phyloP scores from a whole-genome alignment of 139 green algal genomes.

The Picochlorum sp. region DNA sequence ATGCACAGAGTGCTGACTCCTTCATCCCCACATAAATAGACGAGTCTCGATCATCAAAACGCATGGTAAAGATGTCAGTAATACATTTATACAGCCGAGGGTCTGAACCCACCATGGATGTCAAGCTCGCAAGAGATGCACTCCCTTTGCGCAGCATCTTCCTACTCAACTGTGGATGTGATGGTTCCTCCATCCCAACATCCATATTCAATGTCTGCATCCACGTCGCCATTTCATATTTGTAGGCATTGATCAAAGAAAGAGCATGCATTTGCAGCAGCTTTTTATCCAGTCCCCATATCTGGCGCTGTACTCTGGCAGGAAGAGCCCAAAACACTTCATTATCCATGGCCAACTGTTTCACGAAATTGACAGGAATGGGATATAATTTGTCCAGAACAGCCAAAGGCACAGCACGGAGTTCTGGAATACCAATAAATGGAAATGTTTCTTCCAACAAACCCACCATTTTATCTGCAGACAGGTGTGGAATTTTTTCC shows the following conservation, averaged over 20 bases:
- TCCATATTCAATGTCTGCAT: slow-evolving; percentile 59
- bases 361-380: slow-evolving; percentile 65
- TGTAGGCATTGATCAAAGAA: slow-evolving; percentile 57
- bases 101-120: slow-evolving; percentile 32
- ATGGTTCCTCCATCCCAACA: slow-evolving; percentile 31
- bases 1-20: slow-evolving; percentile 50
- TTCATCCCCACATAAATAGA: slow-evolving; percentile 38
- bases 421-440: slow-evolving; percentile 45
- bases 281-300: slow-evolving; percentile 80
- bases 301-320: slow-evolving; percentile 58
- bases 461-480: slow-evolving; percentile 23
- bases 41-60: slow-evolving; percentile 41
- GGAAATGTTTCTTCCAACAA: slow-evolving; percentile 34
- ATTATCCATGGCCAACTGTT: slow-evolving; percentile 65
- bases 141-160: slow-evolving; percentile 45
- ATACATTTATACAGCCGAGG: slow-evolving; percentile 54
- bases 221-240: slow-evolving; percentile 54
- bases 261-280: slow-evolving; percentile 65
- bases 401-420: slow-evolving; percentile 50
- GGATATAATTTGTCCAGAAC: slow-evolving; percentile 45
- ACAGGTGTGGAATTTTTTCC: slow-evolving; percentile 16
- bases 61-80: slow-evolving; percentile 42
- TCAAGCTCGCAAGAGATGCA: slow-evolving; percentile 31
- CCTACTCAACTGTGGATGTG: slow-evolving; percentile 15
- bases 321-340: slow-evolving; percentile 69